These are phyloP conservation scores for Backusella morwellensis DNA, from an alignment of 192 early-diverging fungal species.

Conservation along the genomic window DNA sequence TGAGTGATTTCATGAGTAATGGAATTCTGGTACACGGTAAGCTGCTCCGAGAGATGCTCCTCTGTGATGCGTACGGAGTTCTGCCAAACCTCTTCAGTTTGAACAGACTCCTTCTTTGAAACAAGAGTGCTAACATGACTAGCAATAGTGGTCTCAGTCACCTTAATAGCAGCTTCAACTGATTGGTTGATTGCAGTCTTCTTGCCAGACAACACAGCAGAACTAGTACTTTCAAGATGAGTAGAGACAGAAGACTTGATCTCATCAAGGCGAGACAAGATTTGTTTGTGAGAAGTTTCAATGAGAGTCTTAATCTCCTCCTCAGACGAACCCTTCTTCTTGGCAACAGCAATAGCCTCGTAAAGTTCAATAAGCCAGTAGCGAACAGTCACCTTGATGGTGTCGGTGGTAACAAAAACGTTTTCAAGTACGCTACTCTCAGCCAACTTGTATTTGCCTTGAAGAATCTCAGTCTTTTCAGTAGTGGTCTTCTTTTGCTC, in stretches of 20 bases:
- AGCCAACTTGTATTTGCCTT: not conserved
- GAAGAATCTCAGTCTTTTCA: not conserved
- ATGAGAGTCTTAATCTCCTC: conserved; percentile 17
- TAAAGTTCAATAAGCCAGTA: conserved; percentile 24
- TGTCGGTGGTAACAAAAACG: conserved; percentile 13
- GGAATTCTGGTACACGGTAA: conserved; percentile 9
- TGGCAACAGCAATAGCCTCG: not conserved
- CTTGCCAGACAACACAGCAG: not conserved
- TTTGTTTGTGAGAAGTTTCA: not conserved
- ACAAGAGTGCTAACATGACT: conserved; percentile 4
- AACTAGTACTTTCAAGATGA: conserved; percentile 15
- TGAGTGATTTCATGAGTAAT: conserved; percentile 15
- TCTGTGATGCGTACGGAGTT: conserved; percentile 1
- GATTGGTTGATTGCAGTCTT: not conserved
- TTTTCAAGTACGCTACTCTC: conserved; percentile 5
- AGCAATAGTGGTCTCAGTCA: not conserved
- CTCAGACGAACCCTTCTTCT: conserved; percentile 19
- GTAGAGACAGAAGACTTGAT: conserved; percentile 11
- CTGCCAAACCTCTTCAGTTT: conserved; percentile 8
- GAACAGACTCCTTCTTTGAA: not conserved
- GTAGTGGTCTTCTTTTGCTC: not conserved
- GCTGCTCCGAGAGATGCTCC: not conserved
- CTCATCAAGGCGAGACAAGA: not conserved
- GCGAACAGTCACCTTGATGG: conserved; percentile 23
- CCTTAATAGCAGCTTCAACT: conserved; percentile 13